Evolutionary conservation across 768 basidiomycete genomes (phyloP).

Genomic region (Leccinellum albellum): DNA sequence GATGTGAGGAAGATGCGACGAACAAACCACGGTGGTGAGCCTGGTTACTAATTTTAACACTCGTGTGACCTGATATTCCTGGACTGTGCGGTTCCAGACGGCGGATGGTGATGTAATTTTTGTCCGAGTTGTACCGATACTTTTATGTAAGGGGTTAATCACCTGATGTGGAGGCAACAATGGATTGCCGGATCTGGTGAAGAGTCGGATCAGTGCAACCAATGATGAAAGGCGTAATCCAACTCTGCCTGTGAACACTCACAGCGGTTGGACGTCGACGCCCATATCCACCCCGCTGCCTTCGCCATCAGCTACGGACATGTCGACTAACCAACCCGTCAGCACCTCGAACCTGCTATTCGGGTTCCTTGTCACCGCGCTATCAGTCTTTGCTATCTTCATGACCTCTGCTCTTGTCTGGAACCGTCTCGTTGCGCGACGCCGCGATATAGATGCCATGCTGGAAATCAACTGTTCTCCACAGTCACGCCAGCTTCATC

Average conservation of each 20-base stretch:
- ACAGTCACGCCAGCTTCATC: constrained; percentile 3
- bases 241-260: constrained; percentile 14
- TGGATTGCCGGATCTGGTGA: constrained; percentile 4
- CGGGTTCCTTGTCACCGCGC: constrained; percentile 30
- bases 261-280: constrained; percentile 5
- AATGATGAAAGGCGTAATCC: neutral
- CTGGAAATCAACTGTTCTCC: neutral
- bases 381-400: constrained; percentile 30
- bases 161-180: neutral
- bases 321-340: neutral
- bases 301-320: constrained; percentile 3
- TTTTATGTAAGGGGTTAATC: constrained; percentile 2
- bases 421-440: constrained; percentile 32
- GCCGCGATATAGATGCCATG: constrained; percentile 25
- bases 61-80: neutral
- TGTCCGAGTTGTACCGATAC: neutral
- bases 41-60: neutral
- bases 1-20: constrained; percentile 26
- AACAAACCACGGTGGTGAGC: constrained; percentile 18
- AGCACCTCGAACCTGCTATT: constrained; percentile 28
- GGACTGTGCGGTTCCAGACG: constrained; percentile 11
- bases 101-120: constrained; percentile 23
- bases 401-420: constrained; percentile 29
- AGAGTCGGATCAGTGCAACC: neutral
- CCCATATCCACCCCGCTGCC: constrained; percentile 23